These are phyloP conservation scores for Cladosporium sphaerospermum DNA, from an alignment of 2,329 filamentous ascomycete genomes.

Conservation along the genomic window DNA sequence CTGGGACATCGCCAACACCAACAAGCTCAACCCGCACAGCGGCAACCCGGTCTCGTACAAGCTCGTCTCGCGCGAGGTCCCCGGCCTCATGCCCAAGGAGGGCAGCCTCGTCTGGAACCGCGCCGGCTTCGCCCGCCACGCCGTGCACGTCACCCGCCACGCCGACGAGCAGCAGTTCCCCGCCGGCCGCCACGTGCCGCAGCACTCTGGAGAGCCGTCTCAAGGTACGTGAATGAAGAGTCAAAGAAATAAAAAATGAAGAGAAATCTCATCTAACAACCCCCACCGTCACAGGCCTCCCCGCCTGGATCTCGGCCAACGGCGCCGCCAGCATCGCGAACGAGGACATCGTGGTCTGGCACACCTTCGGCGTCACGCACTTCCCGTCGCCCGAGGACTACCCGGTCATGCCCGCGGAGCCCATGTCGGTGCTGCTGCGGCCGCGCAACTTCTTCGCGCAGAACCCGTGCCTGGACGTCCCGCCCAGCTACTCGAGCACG, in stretches of 20 bases:
- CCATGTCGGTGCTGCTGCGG: conserved; percentile 36
- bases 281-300: conserved; percentile 36
- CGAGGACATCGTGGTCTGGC: conserved; percentile 80
- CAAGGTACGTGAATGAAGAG: conserved; percentile 38
- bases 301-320: conserved; percentile 58
- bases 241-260: background rate
- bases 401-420: conserved; percentile 80
- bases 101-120: conserved; percentile 76
- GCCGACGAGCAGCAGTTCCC: conserved; percentile 72
- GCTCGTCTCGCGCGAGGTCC: conserved; percentile 59
- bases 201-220: conserved; percentile 72
- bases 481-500: conserved; percentile 18
- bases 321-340: conserved; percentile 51
- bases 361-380: conserved; percentile 83
- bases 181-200: conserved; percentile 75
- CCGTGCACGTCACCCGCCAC: conserved; percentile 78
- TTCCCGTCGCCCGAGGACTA: conserved; percentile 83
- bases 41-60: conserved; percentile 79
- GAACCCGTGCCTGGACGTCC: conserved; percentile 48
- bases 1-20: conserved; percentile 67
- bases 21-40: conserved; percentile 73
- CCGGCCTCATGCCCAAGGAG: conserved; percentile 66
- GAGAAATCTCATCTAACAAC: background rate
- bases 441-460: conserved; percentile 47
- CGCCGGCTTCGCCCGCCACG: conserved; percentile 73